Percentiles rank a stretch among this genome's conserved stretches.
Conservation (phyloP, 352 stramenopile genomes). For the Globisporangium paddicum region DNA sequence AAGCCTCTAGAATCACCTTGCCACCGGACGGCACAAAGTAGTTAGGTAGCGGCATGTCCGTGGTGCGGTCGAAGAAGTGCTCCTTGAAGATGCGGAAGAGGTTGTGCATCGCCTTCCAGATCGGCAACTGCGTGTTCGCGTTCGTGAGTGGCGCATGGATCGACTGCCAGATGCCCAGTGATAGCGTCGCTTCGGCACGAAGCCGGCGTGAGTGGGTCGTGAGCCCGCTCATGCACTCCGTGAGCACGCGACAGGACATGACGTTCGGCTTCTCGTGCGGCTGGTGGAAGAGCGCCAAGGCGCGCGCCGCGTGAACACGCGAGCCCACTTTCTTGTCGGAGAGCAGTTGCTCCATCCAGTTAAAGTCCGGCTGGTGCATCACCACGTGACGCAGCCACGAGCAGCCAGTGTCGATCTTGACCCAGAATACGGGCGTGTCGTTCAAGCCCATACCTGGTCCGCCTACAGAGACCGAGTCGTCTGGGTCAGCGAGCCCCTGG, state of each 20-base stretch:
- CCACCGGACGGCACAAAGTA: slow-evolving; percentile 83
- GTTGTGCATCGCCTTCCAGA: slow-evolving; percentile 87
- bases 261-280: slow-evolving; percentile 84
- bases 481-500: slow-evolving; percentile 68
- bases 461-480: slow-evolving; percentile 74
- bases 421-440: slow-evolving; percentile 84
- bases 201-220: slow-evolving; percentile 76
- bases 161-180: slow-evolving; percentile 81
- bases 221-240: slow-evolving; percentile 80
- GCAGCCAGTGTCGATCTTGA: slow-evolving; percentile 79
- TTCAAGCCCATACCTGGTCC: slow-evolving; percentile 82
- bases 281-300: slow-evolving; percentile 70
- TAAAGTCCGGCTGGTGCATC: slow-evolving; percentile 86
- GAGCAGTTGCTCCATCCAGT: slow-evolving; percentile 86
- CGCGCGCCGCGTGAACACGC: slow-evolving; percentile 71
- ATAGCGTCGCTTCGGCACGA: slow-evolving; percentile 67
- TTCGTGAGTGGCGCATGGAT: slow-evolving; percentile 81
- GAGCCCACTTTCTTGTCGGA: slow-evolving; percentile 82
- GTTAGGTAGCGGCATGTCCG: slow-evolving; percentile 84
- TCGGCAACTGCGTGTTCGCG: slow-evolving; percentile 70
- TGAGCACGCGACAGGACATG: slow-evolving; percentile 82
- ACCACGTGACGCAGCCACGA: slow-evolving; percentile 78
- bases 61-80: slow-evolving; percentile 77
- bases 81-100: slow-evolving; percentile 88
- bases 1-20: slow-evolving; percentile 73